Conservation (phyloP, 2,329 filamentous ascomycete genomes). For the Penicillium sp. region DNA sequence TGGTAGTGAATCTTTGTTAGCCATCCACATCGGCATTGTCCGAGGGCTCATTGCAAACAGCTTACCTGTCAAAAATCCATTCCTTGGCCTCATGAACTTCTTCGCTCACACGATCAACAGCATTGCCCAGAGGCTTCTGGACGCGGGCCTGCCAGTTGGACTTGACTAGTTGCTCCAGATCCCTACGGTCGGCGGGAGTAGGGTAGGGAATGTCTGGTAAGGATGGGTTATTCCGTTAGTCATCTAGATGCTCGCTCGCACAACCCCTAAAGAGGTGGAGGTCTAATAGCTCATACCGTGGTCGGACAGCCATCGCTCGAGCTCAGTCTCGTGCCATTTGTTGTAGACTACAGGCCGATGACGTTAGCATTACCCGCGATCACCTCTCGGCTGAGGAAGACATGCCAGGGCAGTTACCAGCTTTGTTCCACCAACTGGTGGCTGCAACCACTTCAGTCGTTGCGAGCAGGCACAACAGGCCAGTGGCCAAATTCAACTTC, state of each 20-base stretch:
- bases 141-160: conserved; percentile 81
- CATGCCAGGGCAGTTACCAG: conserved; percentile 55
- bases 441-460: conserved; percentile 60
- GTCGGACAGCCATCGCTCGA: conserved; percentile 94
- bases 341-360: conserved; percentile 68
- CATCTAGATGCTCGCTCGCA: too few relatives aligned
- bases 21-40: not conserved
- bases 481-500: conserved; percentile 65
- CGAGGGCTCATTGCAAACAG: not conserved
- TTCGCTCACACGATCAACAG: conserved; percentile 67
- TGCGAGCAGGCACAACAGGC: conserved; percentile 67
- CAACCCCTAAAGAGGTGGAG: too few relatives aligned
- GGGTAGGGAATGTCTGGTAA: conserved; percentile 71
- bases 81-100: conserved; percentile 69
- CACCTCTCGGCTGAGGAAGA: not conserved
- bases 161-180: conserved; percentile 85
- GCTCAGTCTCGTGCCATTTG: conserved; percentile 97
- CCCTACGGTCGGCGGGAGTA: conserved; percentile 83
- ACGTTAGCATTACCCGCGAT: conserved; percentile 1
- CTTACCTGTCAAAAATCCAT: conserved; percentile 83
- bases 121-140: conserved; percentile 66
- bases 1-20: conserved; percentile 5
- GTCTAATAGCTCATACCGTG: conserved; percentile 45
- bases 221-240: not conserved
- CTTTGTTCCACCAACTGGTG: conserved; percentile 79